Conservation (phyloP, 345 rosid genomes). For the Eucalyptus microcorys region DNA sequence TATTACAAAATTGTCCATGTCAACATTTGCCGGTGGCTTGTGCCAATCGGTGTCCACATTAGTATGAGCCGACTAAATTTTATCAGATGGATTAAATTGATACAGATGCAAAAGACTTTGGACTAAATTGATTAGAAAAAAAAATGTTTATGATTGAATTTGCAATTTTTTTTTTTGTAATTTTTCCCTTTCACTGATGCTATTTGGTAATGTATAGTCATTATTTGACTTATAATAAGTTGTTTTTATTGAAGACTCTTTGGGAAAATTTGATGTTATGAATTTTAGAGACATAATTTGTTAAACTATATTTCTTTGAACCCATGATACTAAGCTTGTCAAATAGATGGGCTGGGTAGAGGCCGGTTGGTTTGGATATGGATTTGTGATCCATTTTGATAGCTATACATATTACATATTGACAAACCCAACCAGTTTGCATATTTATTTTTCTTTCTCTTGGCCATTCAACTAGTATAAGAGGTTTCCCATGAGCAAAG, state of each 20-base stretch:
- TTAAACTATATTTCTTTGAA: not conserved
- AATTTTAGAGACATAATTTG: not conserved
- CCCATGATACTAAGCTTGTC: not conserved
- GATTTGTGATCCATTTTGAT: not conserved
- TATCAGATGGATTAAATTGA: too few relatives aligned
- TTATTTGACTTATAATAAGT: not conserved
- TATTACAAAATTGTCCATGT: too few relatives aligned
- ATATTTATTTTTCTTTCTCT: not conserved
- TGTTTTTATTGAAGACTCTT: too few relatives aligned
- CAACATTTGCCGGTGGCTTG: fast-evolving
- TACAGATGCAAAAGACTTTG: too few relatives aligned
- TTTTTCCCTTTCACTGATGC: not conserved
- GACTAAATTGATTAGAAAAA: too few relatives aligned
- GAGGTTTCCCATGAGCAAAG: too few relatives aligned
- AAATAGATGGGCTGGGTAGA: fast-evolving
- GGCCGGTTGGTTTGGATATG: not conserved
- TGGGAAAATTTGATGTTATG: not conserved
- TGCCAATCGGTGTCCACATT: fast-evolving
- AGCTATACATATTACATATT: fast-evolving
- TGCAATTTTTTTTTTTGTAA: too few relatives aligned
- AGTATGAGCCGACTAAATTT: too few relatives aligned
- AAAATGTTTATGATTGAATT: too few relatives aligned
- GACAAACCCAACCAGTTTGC: not conserved
- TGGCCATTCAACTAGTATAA: not conserved
- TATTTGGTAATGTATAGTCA: not conserved